Evolutionary conservation across 129 eudicot genomes (phyloP).

Genomic region (Pseudognaphalium luteoalbum): DNA sequence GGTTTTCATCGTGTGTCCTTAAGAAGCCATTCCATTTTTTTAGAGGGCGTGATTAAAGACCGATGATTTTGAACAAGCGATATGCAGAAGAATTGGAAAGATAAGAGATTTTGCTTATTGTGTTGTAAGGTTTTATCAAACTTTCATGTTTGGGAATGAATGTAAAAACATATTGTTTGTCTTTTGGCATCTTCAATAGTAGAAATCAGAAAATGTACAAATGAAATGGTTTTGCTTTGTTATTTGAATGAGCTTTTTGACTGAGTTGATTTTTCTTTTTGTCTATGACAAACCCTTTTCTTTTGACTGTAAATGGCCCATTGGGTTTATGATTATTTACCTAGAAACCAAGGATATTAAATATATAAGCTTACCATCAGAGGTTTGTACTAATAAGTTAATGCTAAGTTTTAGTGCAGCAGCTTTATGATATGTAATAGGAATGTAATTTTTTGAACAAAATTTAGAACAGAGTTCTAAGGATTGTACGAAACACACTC

Average conservation of each 20-base stretch:
- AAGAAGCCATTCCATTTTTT: conserved; percentile 10
- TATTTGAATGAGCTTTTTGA: conserved; percentile 26
- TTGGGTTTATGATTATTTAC: not conserved
- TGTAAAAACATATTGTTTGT: conserved; percentile 26
- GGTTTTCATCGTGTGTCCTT: not conserved
- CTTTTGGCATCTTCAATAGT: conserved; percentile 28
- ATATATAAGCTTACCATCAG: not conserved
- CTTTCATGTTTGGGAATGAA: conserved; percentile 26
- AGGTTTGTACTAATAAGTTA: not conserved
- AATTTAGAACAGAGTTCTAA: too few relatives aligned
- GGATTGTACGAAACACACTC: not conserved
- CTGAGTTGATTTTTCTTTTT: conserved; percentile 24
- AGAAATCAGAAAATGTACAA: conserved; percentile 14
- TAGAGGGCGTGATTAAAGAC: not conserved
- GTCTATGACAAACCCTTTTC: not conserved
- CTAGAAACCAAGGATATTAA: too few relatives aligned
- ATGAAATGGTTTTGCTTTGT: conserved; percentile 26
- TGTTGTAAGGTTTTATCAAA: conserved; percentile 26
- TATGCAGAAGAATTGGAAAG: conserved; percentile 11
- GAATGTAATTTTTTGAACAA: too few relatives aligned
- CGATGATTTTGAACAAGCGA: conserved; percentile 18
- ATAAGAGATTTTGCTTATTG: conserved; percentile 12
- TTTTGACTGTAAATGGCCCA: not conserved
- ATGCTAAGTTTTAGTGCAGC: not conserved
- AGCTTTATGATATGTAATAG: not conserved